phyloP scores from a whole-genome alignment of 2,329 filamentous ascomycete genomes.

The Talaromyces sp. region DNA sequence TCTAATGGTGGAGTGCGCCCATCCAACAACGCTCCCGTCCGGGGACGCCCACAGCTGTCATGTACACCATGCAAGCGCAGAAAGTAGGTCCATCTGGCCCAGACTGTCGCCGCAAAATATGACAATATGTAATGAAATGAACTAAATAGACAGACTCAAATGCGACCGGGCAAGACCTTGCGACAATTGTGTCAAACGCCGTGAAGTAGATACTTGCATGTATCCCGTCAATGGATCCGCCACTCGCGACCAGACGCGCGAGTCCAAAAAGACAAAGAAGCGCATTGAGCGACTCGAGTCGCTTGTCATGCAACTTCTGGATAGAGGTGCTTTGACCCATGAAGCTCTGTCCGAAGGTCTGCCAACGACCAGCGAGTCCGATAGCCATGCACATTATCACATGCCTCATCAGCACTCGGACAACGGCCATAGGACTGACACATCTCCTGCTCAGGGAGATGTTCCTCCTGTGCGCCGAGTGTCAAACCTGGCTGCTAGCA shows the following conservation, averaged over 20 bases:
- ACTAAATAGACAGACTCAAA: conserved; percentile 14
- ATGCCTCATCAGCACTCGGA: neutral
- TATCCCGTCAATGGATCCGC: conserved; percentile 15
- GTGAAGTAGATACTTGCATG: conserved; percentile 15
- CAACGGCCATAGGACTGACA: neutral
- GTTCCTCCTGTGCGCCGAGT: conserved; percentile 11
- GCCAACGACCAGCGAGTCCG: conserved; percentile 5
- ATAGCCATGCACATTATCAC: conserved; percentile 7
- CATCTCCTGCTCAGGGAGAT: neutral
- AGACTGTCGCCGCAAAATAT: neutral
- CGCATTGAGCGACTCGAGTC: conserved; percentile 17
- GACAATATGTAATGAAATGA: neutral
- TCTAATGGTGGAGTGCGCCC: conserved; percentile 5
- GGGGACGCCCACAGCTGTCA: conserved; percentile 17
- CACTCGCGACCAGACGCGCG: conserved; percentile 16
- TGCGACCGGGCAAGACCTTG: conserved; percentile 17
- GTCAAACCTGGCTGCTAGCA: conserved; percentile 12
- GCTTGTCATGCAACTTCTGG: conserved; percentile 17
- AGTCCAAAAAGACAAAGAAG: conserved; percentile 18
- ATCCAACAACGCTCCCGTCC: conserved; percentile 8
- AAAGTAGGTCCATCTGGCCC: conserved; percentile 13
- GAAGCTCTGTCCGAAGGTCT: conserved; percentile 10
- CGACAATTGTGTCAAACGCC: conserved; percentile 18
- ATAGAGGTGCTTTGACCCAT: neutral
- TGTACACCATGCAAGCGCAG: conserved; percentile 18